Evolutionary conservation across 2,329 filamentous ascomycete genomes (phyloP), one percentile per base, ranked within the genome.

Genomic region (Cladosporium halotolerans): DNA sequence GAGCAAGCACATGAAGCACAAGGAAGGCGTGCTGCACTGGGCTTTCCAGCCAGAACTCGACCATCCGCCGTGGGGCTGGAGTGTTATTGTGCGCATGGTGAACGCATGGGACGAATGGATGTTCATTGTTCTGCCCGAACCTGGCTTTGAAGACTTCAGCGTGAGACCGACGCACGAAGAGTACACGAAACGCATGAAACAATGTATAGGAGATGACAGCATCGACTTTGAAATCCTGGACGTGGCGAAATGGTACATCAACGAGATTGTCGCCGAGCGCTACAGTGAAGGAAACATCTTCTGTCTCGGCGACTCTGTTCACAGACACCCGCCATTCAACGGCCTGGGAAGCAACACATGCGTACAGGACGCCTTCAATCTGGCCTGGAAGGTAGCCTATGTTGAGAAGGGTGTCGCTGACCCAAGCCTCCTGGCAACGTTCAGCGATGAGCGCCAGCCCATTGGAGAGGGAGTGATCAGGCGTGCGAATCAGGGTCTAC

Each of bases 101-200:
- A 81, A 78, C 67, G 76, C 81, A 0, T 85, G 81, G 81, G 63
- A 78, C 57, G 78, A 85, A 68, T 85, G 81, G 80, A 66, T 68
- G 62, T 63, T 65, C 53, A 67, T 67, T 50, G 63, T 82, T 13
- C 68, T 83, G 13, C 75, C 78, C 0, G 70, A 70, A 3, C 63
- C 64, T 10, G 62, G 66, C 8, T 68, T 71, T 39, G 42, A 56
- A 1, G 67, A 73, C 45, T 57, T 71, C 10, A 64, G 63, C 3
- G 65, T 72, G 18, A 54, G 68, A n/a, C 75, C 77, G 0, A 70
- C 72, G 0, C 56, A 70, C 1, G 76, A 76, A 6, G 73, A 80
- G 60, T 79, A 77, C 57, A 42, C 75, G 3, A 59, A 67, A 28
- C 67, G 74, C 3, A 69, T 81, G 1, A 71, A 69, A 33, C 68